A percentile compares a stretch with the other conserved stretches of the same genome.
These are phyloP conservation scores for Sistotremastrum suecicum DNA, from an alignment of 768 basidiomycete genomes.

Conservation along the genomic window DNA sequence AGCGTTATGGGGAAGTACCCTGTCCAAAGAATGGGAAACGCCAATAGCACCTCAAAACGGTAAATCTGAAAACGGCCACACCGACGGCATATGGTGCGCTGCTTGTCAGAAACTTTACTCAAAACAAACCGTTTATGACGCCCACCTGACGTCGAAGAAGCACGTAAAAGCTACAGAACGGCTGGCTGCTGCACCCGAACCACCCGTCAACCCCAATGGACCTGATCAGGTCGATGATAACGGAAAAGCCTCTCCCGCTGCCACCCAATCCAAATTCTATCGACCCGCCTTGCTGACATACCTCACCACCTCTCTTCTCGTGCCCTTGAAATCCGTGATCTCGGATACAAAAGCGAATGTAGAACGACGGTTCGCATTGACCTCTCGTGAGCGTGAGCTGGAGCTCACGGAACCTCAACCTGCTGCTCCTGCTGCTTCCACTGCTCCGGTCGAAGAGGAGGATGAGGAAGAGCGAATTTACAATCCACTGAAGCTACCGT, in stretches of 20 bases:
- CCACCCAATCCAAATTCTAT: conserved; percentile 33
- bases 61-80: conserved; percentile 28
- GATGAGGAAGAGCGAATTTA: conserved; percentile 96
- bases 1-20: conserved; percentile 63
- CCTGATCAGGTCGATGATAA: conserved; percentile 6
- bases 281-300: conserved; percentile 60
- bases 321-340: conserved; percentile 46
- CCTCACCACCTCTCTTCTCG: conserved; percentile 54
- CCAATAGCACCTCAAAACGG: conserved; percentile 22
- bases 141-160: conserved; percentile 90
- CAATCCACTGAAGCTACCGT: conserved; percentile 91
- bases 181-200: conserved; percentile 31
- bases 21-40: conserved; percentile 66
- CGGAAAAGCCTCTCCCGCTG: conserved; percentile 13
- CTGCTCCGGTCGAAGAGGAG: conserved; percentile 55
- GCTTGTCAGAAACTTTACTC: conserved; percentile 91
- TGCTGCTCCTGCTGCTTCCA: conserved; percentile 31
- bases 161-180: conserved; percentile 84
- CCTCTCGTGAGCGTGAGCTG: conserved; percentile 94
- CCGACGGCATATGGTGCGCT: conserved; percentile 83
- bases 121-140: conserved; percentile 96
- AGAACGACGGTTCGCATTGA: conserved; percentile 90
- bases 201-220: conserved; percentile 46
- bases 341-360: conserved; percentile 93
- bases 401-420: conserved; percentile 63